A percentile compares a stretch with the other conserved stretches of the same genome.
Conservation (phyloP, 2,329 filamentous ascomycete genomes). For the Stemphylium lycopersici region DNA sequence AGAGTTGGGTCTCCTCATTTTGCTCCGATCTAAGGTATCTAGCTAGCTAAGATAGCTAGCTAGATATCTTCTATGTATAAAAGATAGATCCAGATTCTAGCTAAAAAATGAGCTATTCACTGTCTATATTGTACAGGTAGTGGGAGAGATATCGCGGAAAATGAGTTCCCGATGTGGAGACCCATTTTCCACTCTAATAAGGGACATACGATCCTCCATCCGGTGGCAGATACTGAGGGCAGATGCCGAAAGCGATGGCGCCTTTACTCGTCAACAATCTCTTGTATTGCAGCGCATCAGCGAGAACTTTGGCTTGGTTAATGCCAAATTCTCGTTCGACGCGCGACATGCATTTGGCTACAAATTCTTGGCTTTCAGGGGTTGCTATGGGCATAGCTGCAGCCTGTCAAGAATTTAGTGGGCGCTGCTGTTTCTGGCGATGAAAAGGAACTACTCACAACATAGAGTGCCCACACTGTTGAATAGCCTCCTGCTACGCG, state of each 20-base stretch:
- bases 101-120: no score
- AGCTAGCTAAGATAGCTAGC: no score
- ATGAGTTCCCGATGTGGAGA: no score
- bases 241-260: not conserved
- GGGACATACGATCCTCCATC: constrained; percentile 11
- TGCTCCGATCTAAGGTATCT: no score
- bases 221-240: constrained; percentile 16
- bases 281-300: constrained; percentile 30
- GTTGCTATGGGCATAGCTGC: constrained; percentile 37
- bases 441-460: constrained; percentile 8
- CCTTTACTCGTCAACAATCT: constrained; percentile 15
- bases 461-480: constrained; percentile 41
- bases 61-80: no score
- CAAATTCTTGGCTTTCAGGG: constrained; percentile 30
- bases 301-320: constrained; percentile 41
- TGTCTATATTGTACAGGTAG: no score
- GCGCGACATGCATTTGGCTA: constrained; percentile 60
- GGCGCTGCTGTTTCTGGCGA: not conserved
- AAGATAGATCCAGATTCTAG: no score
- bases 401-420: constrained; percentile 11
- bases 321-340: constrained; percentile 60
- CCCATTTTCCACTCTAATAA: no score
- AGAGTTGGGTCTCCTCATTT: no score
- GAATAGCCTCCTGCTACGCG: constrained; percentile 41
- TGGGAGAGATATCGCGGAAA: no score